These are phyloP conservation scores for Theobroma cacao DNA, from an alignment of 345 rosid genomes.

Conservation along the genomic window DNA sequence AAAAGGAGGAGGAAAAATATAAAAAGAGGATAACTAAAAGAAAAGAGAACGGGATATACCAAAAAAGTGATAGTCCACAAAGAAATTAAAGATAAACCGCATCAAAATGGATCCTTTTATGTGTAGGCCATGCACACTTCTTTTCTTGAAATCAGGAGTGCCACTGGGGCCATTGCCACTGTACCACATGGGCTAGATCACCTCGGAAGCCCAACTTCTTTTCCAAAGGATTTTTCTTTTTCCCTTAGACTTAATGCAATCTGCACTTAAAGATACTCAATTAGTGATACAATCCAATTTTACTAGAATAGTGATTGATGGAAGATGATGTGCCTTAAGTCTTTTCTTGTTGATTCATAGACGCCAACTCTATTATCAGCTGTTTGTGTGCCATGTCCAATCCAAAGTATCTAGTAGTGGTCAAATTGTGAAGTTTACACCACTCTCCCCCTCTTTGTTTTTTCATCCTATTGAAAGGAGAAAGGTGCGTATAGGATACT, in stretches of 20 bases:
- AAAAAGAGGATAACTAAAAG: background rate
- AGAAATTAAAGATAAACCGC: background rate
- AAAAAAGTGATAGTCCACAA: background rate
- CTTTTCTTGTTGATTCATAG: no score
- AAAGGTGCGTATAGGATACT: no score
- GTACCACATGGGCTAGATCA: background rate
- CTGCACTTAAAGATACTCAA: background rate
- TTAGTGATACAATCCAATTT: no score
- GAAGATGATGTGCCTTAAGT: no score
- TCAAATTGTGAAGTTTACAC: no score
- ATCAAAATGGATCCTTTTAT: background rate
- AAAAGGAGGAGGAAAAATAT: background rate
- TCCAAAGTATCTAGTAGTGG: no score
- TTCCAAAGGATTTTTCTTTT: background rate
- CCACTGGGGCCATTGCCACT: background rate
- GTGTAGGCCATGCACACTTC: background rate
- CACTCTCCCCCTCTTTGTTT: no score
- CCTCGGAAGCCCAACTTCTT: background rate
- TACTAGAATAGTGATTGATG: no score
- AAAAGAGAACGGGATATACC: background rate
- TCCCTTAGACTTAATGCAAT: background rate
- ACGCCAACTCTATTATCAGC: no score
- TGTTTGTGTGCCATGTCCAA: no score
- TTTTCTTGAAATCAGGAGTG: background rate
- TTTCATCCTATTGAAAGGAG: no score